Base-by-base conservation (phyloP, 2,329 filamentous ascomycete genomes). In the Xylariaceae sp. region DNA sequence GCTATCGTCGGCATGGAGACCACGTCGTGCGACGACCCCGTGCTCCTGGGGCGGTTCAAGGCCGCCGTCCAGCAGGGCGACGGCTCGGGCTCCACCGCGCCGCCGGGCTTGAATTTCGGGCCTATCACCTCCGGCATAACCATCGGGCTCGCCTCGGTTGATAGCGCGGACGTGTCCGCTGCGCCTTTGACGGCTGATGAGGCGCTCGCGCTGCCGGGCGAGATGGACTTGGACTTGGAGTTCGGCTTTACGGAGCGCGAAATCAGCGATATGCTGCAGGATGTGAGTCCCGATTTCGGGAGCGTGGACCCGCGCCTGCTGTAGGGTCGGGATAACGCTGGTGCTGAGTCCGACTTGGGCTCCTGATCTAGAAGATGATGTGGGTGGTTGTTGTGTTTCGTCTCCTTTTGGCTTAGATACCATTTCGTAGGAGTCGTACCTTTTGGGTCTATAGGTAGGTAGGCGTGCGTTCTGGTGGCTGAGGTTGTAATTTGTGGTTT, bases 41-140 rank as follows among this genome's bases (percentile, higher is more conserved):
- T 76, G 2, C 69, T 87, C 18, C 68, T 87, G 49, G 74, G 69
- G 20, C 83, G 81, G 66, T 87, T 87, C 71, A 82, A 79, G 70
- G 69, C 70, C 1, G 73, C 79, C 64, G 72, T 82, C 61, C 60
- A 64, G 40, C 64, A 67, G 40, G 19, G 23, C 42, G 18, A 37
- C 12, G 20, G 41, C 2, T 20, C 40, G 9, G 50, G 54, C 3
- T 9, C 50, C 20, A 45, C 50, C 26, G 12, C 55, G 40, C 2
- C 50, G 3, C 26, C 55, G 18, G 14, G 29, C 10, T 12, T 18
- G 16, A 18, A 40, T 40, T 37, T 26, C 14, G 7, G 19, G 14
- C 56, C 54, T 1, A 21, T 55, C 1, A 52, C 57, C 2, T 50
- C 54, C 1, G 52, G 52, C 7, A 40, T 57, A 2, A 47, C 55